phyloP scores from a whole-genome alignment of 1,284 basidiomycete species.

The Psilocybe mexicana region DNA sequence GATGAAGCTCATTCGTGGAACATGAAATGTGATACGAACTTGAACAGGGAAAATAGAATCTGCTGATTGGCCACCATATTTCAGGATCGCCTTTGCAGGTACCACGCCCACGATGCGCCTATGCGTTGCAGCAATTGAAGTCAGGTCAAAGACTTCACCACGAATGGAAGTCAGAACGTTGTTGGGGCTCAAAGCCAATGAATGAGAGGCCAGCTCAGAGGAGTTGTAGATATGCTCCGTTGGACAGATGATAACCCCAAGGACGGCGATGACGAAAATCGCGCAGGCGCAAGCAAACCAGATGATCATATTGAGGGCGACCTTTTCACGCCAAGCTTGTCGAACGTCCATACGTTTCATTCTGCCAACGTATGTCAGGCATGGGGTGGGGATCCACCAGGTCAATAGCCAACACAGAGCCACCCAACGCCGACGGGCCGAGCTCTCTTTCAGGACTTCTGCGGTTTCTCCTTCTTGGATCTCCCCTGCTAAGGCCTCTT shows the following conservation, averaged over 20 bases:
- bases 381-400: slow-evolving; percentile 83
- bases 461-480: slow-evolving; percentile 83
- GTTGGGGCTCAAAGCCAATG: slow-evolving; percentile 60
- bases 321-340: slow-evolving; percentile 97
- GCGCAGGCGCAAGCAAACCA: slow-evolving; percentile 91
- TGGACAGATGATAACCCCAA: slow-evolving; percentile 92
- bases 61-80: slow-evolving; percentile 82
- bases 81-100: slow-evolving; percentile 70
- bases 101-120: slow-evolving; percentile 74
- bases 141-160: slow-evolving; percentile 92
- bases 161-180: slow-evolving; percentile 84
- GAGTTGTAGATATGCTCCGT: slow-evolving; percentile 89
- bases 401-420: slow-evolving; percentile 88
- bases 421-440: slow-evolving; percentile 86
- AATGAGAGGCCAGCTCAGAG: slow-evolving; percentile 77
- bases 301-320: slow-evolving; percentile 94
- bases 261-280: slow-evolving; percentile 90
- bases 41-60: slow-evolving; percentile 93
- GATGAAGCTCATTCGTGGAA: background rate
- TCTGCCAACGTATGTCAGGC: slow-evolving; percentile 73
- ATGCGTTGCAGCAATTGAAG: slow-evolving; percentile 61
- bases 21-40: slow-evolving; percentile 39
- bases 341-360: slow-evolving; percentile 95
- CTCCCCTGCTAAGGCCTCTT: slow-evolving; percentile 79
- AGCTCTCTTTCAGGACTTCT: slow-evolving; percentile 83